phyloP scores from a whole-genome alignment of 2,329 filamentous ascomycete species.

The Exserohilum turcica region DNA sequence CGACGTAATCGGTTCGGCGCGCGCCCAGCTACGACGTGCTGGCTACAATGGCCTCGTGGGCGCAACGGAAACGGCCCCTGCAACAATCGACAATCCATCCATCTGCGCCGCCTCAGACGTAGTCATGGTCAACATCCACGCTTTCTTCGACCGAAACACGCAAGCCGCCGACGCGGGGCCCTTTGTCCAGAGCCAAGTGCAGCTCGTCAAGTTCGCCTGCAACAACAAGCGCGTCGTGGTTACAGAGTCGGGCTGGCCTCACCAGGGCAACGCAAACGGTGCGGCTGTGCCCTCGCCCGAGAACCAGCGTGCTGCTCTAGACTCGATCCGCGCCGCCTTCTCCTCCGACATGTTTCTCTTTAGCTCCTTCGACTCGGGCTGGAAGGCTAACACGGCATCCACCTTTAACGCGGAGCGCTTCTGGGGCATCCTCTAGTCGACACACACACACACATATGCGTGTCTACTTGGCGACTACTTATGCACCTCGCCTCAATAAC shows the following conservation, averaged over 20 bases:
- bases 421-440: slow-evolving; percentile 63
- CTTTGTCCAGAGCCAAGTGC: slow-evolving; percentile 66
- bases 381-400: slow-evolving; percentile 69
- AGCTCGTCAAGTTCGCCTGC: slow-evolving; percentile 55
- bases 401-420: slow-evolving; percentile 76
- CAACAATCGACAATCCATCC: slow-evolving; percentile 67
- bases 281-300: slow-evolving; percentile 69
- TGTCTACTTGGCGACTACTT: background rate
- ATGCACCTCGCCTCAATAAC: no score
- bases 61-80: slow-evolving; percentile 77
- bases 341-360: slow-evolving; percentile 70
- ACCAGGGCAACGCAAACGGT: slow-evolving; percentile 68
- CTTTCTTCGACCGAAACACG: slow-evolving; percentile 76
- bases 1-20: slow-evolving; percentile 62
- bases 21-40: slow-evolving; percentile 60
- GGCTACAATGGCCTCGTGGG: slow-evolving; percentile 77
- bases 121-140: slow-evolving; percentile 80
- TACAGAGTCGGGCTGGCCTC: slow-evolving; percentile 86
- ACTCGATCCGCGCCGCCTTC: slow-evolving; percentile 67
- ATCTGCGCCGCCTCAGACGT: slow-evolving; percentile 77
- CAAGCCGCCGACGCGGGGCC: slow-evolving; percentile 65
- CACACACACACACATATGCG: background rate
- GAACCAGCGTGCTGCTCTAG: slow-evolving; percentile 70
- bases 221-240: slow-evolving; percentile 68
- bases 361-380: slow-evolving; percentile 77